These are phyloP conservation scores for Leccinum fibrillosum DNA, from an alignment of 768 basidiomycete species.

Conservation along the genomic window DNA sequence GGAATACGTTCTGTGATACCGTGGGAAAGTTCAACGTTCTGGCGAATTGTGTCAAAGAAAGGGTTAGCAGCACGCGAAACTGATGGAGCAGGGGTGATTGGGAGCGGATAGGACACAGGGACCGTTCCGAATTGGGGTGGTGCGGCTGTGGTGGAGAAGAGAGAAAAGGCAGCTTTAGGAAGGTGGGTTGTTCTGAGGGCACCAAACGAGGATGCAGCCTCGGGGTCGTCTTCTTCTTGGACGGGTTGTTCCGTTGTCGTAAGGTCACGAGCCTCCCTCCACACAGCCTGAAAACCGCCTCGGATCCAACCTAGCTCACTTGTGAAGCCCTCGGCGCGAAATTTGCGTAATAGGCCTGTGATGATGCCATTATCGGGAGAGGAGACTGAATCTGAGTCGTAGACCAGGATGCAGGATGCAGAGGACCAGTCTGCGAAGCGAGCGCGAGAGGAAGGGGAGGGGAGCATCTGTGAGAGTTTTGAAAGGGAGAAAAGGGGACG, in stretches of 20 bases:
- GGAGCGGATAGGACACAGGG: neutral
- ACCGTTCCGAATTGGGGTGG: conserved; percentile 10
- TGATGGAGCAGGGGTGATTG: conserved; percentile 20
- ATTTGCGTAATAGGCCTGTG: conserved; percentile 71
- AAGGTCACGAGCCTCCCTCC: conserved; percentile 49
- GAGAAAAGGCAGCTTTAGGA: conserved; percentile 62
- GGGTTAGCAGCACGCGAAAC: conserved; percentile 57
- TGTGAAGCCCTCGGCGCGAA: conserved; percentile 53
- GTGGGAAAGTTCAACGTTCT: conserved; percentile 76
- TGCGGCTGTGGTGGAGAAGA: conserved; percentile 39
- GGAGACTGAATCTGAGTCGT: conserved; percentile 73
- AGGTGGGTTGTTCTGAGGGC: conserved; percentile 56
- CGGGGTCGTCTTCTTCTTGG: conserved; percentile 51
- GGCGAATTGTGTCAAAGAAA: conserved; percentile 92
- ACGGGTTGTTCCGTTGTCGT: conserved; percentile 48
- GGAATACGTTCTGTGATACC: conserved; percentile 81
- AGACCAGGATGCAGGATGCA: conserved; percentile 68
- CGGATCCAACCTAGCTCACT: conserved; percentile 75
- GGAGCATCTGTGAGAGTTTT: conserved; percentile 79
- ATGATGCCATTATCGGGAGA: conserved; percentile 68
- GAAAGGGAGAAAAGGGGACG: conserved; percentile 82
- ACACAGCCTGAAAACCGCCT: conserved; percentile 79
- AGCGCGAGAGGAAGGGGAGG: conserved; percentile 51
- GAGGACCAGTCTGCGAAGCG: conserved; percentile 59
- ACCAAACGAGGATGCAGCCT: conserved; percentile 22